These are phyloP conservation scores for Ustulina deusta DNA, from an alignment of 2,329 filamentous ascomycete genomes.

Conservation along the genomic window DNA sequence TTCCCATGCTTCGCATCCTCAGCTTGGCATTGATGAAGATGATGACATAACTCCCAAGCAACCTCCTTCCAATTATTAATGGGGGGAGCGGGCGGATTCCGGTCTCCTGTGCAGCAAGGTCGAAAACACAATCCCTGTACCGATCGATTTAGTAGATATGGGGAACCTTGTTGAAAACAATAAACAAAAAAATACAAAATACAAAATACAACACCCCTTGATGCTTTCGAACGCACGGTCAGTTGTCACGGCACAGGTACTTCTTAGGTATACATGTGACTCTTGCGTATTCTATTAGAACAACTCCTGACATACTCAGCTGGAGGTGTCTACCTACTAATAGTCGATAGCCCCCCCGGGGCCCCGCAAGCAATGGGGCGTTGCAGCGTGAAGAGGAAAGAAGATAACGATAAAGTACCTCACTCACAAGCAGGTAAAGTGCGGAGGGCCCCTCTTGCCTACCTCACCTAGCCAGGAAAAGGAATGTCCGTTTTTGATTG, in stretches of 20 bases:
- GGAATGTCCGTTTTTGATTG: slow-evolving; percentile 11
- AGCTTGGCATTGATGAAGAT: slow-evolving; percentile 20
- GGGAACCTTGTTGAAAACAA: background rate
- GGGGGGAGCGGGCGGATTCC: slow-evolving; percentile 1
- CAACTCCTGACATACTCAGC: slow-evolving; percentile 11
- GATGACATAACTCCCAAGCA: background rate
- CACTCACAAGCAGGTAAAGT: too few species aligned
- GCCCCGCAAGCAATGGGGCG: slow-evolving; percentile 29
- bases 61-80: slow-evolving; percentile 13
- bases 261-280: slow-evolving; percentile 3
- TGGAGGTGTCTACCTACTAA: slow-evolving; percentile 7
- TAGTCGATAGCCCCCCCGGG: slow-evolving; percentile 16
- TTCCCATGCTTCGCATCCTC: slow-evolving; percentile 11
- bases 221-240: background rate
- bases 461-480: slow-evolving; percentile 24
- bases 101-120: slow-evolving; percentile 4
- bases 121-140: background rate
- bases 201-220: too few species aligned
- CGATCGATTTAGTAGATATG: slow-evolving; percentile 4
- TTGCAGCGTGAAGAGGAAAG: slow-evolving; percentile 11
- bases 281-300: background rate
- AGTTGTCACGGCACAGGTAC: background rate
- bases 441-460: background rate
- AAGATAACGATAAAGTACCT: slow-evolving; percentile 16
- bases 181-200: background rate